Base-by-base conservation (phyloP, 1,139 yeast genomes). In the Saccharomycopsis hybrid region DNA sequence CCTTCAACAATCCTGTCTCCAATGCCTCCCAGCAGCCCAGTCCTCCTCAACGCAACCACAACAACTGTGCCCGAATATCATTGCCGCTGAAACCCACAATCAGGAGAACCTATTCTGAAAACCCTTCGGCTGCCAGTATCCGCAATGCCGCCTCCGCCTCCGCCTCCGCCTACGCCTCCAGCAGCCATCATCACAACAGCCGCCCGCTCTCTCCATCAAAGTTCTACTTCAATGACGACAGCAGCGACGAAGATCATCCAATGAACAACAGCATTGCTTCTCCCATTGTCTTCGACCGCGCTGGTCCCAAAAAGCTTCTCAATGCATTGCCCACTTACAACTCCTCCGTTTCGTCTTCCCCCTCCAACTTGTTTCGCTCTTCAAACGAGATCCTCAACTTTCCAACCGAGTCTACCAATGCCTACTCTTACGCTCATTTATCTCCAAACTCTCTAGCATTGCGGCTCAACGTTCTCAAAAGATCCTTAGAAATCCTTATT, bases 361-460 rank as follows among this genome's bases (percentile, higher is more conserved):
- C 43, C 37, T 18, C 18, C 13, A 45, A 13, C 13, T 25, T 43
- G 9, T 47, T 42, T 25, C 8, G 25, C 4, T 41, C 40, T n/a
- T 32, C 46, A 8, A 52, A 59, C 5, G 77, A 73, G 46, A 65
- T 79, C 32, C 60, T 77, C 35, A 74, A 71, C 57, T 85, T 84
- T 61, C 88, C 95, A 3, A 78, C 82, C 24, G 92, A 85, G 61
- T 84, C 94, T 8, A 77, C 94, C 2, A 92, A 85, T 62, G 85
- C 95, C 2, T 87, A 85, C 61, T 85, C 95, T 0, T 87, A 86
- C 63, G 89, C 94, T 4, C 87, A 85, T 54, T 69, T 85, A 51
- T 82, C 94, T 3, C 92, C 89, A 25, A 84, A 85, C 60, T 83
- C 95, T 1, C 66, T 87, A 52, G 87, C 94, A 0, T 77, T 86